phyloP scores from a whole-genome alignment of 2,329 filamentous ascomycete genomes.

The Scleromitrula shiraiana region DNA sequence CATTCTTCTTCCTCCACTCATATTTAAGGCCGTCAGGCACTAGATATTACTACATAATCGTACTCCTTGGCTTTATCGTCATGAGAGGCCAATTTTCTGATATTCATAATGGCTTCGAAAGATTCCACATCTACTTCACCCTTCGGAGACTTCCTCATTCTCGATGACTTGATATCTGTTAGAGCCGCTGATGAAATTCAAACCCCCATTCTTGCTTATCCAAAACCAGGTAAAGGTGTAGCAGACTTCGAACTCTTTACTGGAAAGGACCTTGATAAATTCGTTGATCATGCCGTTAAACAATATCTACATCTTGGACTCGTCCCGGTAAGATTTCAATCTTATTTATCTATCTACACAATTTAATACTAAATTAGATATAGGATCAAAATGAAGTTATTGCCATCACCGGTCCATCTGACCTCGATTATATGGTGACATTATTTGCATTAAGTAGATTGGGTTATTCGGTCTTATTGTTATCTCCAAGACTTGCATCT shows the following conservation, averaged over 20 bases:
- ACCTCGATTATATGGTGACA: conserved; percentile 42
- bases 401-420: conserved; percentile 21
- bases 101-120: neutral
- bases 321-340: conserved; percentile 1
- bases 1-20: no score
- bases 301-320: neutral
- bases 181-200: conserved; percentile 13
- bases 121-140: neutral
- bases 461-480: conserved; percentile 43
- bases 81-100: no score
- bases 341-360: neutral
- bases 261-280: conserved; percentile 12
- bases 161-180: conserved; percentile 12
- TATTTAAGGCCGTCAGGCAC: no score
- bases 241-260: conserved; percentile 16
- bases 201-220: conserved; percentile 14
- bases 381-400: conserved; percentile 7
- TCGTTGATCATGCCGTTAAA: conserved; percentile 15
- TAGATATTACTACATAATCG: no score
- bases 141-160: conserved; percentile 1
- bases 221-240: conserved; percentile 9
- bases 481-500: conserved; percentile 44
- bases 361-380: neutral
- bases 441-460: conserved; percentile 43
- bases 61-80: no score